These are phyloP conservation scores for Telfairia occidentalis DNA, from an alignment of 331 rosid species.

Conservation along the genomic window DNA sequence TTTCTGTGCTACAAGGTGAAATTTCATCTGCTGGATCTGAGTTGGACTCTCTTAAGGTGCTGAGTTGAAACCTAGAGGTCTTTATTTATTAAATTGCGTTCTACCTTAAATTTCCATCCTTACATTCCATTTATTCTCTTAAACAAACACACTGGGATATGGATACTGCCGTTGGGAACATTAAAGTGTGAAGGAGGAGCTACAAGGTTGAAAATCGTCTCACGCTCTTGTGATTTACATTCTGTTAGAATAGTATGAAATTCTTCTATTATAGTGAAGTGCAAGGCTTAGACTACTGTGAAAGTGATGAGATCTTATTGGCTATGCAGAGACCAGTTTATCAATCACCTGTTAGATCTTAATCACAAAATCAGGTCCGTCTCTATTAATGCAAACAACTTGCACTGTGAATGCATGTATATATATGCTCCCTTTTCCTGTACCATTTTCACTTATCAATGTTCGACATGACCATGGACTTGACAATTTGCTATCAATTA, in stretches of 20 bases:
- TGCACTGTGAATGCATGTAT: neutral
- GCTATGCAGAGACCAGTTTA: constrained; percentile 45
- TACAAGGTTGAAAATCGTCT: constrained; percentile 29
- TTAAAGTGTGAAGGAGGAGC: constrained; percentile 36
- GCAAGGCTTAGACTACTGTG: neutral
- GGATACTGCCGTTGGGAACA: constrained; percentile 18
- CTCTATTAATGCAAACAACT: neutral
- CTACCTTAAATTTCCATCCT: neutral
- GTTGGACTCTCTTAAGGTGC: constrained; percentile 35
- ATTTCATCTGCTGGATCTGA: constrained; percentile 28
- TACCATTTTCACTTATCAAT: neutral
- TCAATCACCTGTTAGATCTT: constrained; percentile 38
- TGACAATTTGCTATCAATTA: neutral
- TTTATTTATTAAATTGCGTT: neutral
- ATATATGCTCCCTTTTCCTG: neutral
- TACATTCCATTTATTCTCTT: neutral
- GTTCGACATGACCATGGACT: neutral
- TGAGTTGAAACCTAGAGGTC: neutral
- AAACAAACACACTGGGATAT: neutral
- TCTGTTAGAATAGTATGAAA: neutral
- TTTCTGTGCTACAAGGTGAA: constrained; percentile 37
- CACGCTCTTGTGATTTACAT: neutral
- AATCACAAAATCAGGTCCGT: constrained; percentile 49
- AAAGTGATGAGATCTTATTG: neutral
- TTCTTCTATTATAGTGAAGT: neutral